Base-by-base conservation (phyloP, 2,329 filamentous ascomycete genomes). In the Chaetomium globosum region DNA sequence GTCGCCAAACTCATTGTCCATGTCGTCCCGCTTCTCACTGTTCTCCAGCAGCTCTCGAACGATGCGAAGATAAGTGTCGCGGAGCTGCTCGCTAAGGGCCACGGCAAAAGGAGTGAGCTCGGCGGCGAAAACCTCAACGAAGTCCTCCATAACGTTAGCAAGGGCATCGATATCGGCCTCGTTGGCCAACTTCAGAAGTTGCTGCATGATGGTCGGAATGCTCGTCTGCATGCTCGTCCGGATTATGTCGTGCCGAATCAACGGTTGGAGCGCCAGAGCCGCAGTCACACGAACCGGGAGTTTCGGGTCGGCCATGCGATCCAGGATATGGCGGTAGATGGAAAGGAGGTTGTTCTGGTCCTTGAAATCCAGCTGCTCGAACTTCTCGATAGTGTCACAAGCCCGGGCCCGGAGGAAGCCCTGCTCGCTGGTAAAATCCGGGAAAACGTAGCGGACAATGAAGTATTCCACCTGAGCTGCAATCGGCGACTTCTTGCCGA, bases 81-180 rank as follows among this genome's bases (percentile, higher is more conserved):
- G 89, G 56, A 99, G 83, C 78, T 99, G 95, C 79, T 98, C 93
- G 74, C 93, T 97, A 4, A 99, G 83, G 4, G 95, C 95, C 36
- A 99, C 94, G 12, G 95, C 95, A 73, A 99, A 99, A 3, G 95
- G 95, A 6, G 95, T 98, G 55, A 99, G 85, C 76, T 99, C 95
- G 2, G 92, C 86, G n/a, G 95, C 94, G 75, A 99, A 99, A 2
- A 98, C 93, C 77, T 99, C 95, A 54, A 99, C 95, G 75, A 99
- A 99, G 75, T 99, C 95, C 78, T 99, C 95, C 95, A 99, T 99
- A 48, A 99, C 95, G 74, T 98, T 98, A 26, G 95, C 94, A 49
- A 99, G 83, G 5, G 95, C 93, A 77, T 99, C 95, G 56, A 99
- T 94, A 75, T 99, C 95, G 65, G 96, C 95, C 79, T 99, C 95